A percentile compares a stretch with the other conserved stretches of the same genome.
These are phyloP conservation scores for Truncatella angustata DNA, from an alignment of 2,329 filamentous ascomycete genomes.

Conservation along the genomic window DNA sequence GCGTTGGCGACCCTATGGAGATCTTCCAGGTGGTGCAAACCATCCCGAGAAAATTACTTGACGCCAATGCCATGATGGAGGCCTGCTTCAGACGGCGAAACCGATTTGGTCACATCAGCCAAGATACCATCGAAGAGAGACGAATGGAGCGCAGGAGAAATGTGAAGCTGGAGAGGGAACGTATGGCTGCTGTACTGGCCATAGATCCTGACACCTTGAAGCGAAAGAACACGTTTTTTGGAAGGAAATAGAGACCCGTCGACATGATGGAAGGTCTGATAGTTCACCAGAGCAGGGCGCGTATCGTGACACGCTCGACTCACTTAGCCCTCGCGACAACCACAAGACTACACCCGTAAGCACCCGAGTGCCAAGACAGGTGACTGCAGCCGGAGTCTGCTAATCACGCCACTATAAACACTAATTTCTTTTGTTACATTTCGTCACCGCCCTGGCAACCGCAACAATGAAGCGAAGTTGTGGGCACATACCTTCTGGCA, in stretches of 20 bases:
- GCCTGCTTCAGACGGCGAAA: constrained; percentile 78
- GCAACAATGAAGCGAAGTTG: too few relatives aligned
- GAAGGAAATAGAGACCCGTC: not conserved
- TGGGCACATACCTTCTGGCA: not conserved
- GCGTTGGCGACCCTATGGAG: constrained; percentile 84
- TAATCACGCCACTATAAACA: not conserved
- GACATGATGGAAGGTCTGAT: not conserved
- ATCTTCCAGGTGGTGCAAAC: constrained; percentile 93
- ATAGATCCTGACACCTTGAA: constrained; percentile 30
- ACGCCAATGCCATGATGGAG: constrained; percentile 80
- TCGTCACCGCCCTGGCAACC: not conserved
- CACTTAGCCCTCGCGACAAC: too few relatives aligned
- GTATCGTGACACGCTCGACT: too few relatives aligned
- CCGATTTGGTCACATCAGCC: constrained; percentile 77
- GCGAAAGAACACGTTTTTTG: constrained; percentile 46
- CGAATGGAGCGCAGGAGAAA: constrained; percentile 64
- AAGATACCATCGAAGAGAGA: constrained; percentile 76
- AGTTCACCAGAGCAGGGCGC: not conserved
- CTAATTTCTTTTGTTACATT: constrained; percentile 1
- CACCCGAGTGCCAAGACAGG: not conserved
- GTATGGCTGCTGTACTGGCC: constrained; percentile 22
- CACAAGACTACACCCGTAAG: too few relatives aligned
- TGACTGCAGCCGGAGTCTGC: constrained; percentile 1
- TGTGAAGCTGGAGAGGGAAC: constrained; percentile 45
- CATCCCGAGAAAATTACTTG: constrained; percentile 75